Percentiles rank a stretch among this genome's conserved stretches.
phyloP scores from a whole-genome alignment of 2,329 filamentous ascomycete species.

The Thyridium curvatum region DNA sequence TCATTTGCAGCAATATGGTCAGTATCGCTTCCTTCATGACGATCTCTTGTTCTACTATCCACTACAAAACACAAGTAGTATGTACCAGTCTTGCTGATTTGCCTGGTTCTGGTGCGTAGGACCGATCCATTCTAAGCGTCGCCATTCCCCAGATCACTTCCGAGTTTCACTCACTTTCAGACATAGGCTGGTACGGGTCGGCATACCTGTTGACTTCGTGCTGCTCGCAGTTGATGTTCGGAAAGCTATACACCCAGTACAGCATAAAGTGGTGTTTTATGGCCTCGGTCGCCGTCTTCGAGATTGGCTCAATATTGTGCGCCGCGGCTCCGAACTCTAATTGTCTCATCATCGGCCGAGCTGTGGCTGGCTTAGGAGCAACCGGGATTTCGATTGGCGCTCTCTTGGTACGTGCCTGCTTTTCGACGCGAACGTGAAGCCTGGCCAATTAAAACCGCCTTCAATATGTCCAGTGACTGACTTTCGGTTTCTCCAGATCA shows the following conservation, averaged over 20 bases:
- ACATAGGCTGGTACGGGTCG: constrained; percentile 42
- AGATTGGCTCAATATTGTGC: constrained; percentile 37
- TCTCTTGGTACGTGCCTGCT: constrained; percentile 2
- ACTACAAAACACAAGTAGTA: too few species aligned
- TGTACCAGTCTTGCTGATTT: too few species aligned
- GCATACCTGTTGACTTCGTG: constrained; percentile 10
- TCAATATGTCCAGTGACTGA: neutral
- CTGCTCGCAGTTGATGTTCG: constrained; percentile 8
- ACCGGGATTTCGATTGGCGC: constrained; percentile 19
- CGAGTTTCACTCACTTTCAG: constrained; percentile 30
- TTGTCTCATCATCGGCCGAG: constrained; percentile 32
- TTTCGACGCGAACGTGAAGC: too few species aligned
- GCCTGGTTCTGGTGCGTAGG: too few species aligned
- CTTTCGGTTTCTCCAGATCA: constrained; percentile 1
- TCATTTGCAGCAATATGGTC: too few species aligned
- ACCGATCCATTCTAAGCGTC: constrained; percentile 28
- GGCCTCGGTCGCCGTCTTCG: constrained; percentile 29
- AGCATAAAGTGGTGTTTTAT: constrained; percentile 8
- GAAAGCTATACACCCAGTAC: constrained; percentile 8
- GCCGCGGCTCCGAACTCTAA: constrained; percentile 28
- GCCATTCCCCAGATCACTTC: constrained; percentile 33
- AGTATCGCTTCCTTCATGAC: too few species aligned
- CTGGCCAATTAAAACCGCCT: neutral
- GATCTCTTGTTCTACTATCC: too few species aligned
- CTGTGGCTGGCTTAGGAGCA: constrained; percentile 27